These are phyloP conservation scores for Ceratocystis smalleyi DNA, from an alignment of 2,329 filamentous ascomycete genomes.

Conservation along the genomic window DNA sequence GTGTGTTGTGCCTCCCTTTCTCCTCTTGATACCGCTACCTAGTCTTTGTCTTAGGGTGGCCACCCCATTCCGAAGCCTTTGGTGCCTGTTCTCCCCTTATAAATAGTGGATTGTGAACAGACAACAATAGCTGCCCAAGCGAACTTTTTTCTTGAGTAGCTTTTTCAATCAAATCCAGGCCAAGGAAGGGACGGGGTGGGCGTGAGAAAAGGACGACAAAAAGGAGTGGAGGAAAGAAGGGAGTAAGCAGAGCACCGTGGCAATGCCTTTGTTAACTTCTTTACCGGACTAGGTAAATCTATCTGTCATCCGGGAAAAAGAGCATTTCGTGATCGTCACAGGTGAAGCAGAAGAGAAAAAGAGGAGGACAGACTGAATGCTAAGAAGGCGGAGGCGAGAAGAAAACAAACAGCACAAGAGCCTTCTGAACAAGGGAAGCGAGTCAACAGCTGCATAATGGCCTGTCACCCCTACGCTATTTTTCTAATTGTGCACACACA, in stretches of 20 bases:
- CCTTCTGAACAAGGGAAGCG: background rate
- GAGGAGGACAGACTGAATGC: background rate
- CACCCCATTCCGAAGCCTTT: background rate
- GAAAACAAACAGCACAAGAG: background rate
- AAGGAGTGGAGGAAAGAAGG: background rate
- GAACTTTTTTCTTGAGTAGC: background rate
- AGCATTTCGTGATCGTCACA: background rate
- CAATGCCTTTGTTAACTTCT: background rate
- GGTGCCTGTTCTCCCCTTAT: background rate
- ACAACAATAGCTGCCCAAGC: conserved; percentile 2
- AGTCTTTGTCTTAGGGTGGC: background rate
- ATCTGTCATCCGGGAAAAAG: background rate
- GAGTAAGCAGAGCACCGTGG: background rate
- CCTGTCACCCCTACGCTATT: background rate
- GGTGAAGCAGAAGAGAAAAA: background rate
- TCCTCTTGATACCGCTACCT: background rate
- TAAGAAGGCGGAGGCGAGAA: background rate
- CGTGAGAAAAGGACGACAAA: background rate
- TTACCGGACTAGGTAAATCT: background rate
- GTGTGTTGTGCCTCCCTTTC: background rate
- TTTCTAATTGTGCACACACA: background rate
- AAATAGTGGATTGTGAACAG: background rate
- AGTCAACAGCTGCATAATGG: background rate
- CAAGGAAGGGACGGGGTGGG: background rate
- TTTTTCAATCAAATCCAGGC: background rate